Conservation (phyloP, 257 asterid species). For the Forsythia viridissima region DNA sequence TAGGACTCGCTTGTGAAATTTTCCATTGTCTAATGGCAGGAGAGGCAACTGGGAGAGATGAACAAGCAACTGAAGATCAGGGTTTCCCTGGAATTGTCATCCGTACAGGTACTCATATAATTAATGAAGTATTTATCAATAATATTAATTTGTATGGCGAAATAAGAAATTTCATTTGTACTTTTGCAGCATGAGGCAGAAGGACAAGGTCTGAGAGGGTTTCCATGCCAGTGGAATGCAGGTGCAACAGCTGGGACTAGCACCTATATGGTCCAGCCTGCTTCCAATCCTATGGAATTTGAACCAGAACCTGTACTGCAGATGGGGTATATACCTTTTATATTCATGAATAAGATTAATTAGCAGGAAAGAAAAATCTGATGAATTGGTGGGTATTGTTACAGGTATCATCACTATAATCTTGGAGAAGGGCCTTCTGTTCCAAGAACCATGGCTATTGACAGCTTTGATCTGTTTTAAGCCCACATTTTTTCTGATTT, state of each 20-base stretch:
- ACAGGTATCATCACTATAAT: constrained; percentile 65
- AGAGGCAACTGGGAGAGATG: constrained; percentile 84
- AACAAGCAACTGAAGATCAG: constrained; percentile 82
- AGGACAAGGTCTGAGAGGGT: constrained; percentile 43
- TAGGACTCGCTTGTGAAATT: not conserved
- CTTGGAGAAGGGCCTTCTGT: constrained; percentile 65
- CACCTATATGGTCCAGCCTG: constrained; percentile 41
- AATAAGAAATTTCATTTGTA: not conserved
- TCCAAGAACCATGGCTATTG: constrained; percentile 58
- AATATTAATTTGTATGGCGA: not conserved
- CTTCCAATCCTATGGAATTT: constrained; percentile 54
- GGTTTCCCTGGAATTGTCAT: constrained; percentile 73
- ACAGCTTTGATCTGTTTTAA: constrained; percentile 42
- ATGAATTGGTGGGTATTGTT: not conserved
- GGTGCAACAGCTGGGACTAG: constrained; percentile 38
- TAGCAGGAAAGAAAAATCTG: not conserved
- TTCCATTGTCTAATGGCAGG: constrained; percentile 40
- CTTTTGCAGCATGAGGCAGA: constrained; percentile 64
- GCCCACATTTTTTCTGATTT: not conserved
- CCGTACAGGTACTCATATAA: constrained; percentile 34
- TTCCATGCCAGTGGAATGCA: constrained; percentile 56
- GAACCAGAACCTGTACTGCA: constrained; percentile 59
- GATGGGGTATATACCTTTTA: constrained; percentile 55
- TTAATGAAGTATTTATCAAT: not conserved
- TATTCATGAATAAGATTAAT: too few relatives aligned